Evolutionary conservation across 306 rosid species (phyloP), one percentile per base, ranked within the genome.

Genomic region (Adenanthera pavonina): DNA sequence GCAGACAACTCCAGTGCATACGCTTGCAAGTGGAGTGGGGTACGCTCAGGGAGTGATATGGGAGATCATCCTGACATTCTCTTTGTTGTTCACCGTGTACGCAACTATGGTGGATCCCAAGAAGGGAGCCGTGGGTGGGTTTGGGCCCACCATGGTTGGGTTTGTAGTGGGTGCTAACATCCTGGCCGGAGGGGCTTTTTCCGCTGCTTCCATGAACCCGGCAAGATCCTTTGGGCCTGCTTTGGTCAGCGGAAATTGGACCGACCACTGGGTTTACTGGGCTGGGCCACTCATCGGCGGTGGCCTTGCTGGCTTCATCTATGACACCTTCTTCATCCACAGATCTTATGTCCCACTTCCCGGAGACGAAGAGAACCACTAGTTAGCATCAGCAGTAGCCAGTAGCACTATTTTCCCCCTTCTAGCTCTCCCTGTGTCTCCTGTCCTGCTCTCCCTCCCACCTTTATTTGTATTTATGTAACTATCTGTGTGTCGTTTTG

Each of bases 231-330:
- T 95, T 74, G 99, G 99, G 62, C 97, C 97, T 10, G 97, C 99
- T 53, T 84, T 95, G 89, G 94, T 90, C 5, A 74, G 87, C 68
- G 88, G 97, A 54, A 78, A 88, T 60, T 95, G 97, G 97, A 93
- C 97, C 0, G 90, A 95, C 68, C 94, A 95, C 19, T 95, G 97
- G 99, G 92, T 95, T 57, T 93, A 95, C 74, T 95, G 99, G 97
- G 94, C 91, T 60, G 97, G 99, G 7, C 99, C 98, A n/a, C 92
- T 93, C 11, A 85, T 91, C 51, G 99, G 97, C 40, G 99, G 97
- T 48, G 94, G 89, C 1, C 91, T 95, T 71, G 99, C 93, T 4
- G 97, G 97, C 4, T 91, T 78, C 80, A 74, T 89, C 48, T 95
- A 95, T 25, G 97, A 93, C 54, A 88, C 77, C 65, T 90, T 91